phyloP scores from a whole-genome alignment of 2,329 filamentous ascomycete genomes.

The Tolypocladium tundrense region DNA sequence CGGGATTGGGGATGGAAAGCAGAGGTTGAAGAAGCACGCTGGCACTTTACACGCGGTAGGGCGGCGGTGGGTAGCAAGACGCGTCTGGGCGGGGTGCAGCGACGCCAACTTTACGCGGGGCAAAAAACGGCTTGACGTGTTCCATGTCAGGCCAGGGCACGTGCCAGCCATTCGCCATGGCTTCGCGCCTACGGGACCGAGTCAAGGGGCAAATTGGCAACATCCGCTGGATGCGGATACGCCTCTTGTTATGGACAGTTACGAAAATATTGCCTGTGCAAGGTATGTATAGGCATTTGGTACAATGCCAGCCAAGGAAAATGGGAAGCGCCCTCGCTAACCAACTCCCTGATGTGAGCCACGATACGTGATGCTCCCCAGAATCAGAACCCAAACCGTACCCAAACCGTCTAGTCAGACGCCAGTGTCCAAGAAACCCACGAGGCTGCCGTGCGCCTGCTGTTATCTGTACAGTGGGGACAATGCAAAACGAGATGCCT shows the following conservation, averaged over 20 bases:
- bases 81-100: conserved; percentile 15
- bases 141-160: background rate
- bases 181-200: background rate
- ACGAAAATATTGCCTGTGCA: background rate
- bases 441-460: conserved; percentile 3
- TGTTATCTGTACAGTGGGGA: background rate
- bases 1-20: conserved; percentile 4
- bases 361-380: background rate
- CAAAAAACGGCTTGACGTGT: background rate
- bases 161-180: background rate
- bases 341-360: background rate
- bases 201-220: background rate
- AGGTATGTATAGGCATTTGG: background rate
- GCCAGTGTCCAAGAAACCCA: conserved; percentile 1
- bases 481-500: background rate
- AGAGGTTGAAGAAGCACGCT: background rate
- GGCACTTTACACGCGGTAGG: conserved; percentile 24
- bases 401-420: background rate
- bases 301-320: background rate
- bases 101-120: conserved; percentile 22
- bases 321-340: background rate
- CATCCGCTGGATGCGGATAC: background rate
- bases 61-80: conserved; percentile 15
- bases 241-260: background rate
- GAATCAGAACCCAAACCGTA: background rate